Evolutionary conservation across 805 yeast species (phyloP).

Genomic region (Zygosaccharomyces siamensis): DNA sequence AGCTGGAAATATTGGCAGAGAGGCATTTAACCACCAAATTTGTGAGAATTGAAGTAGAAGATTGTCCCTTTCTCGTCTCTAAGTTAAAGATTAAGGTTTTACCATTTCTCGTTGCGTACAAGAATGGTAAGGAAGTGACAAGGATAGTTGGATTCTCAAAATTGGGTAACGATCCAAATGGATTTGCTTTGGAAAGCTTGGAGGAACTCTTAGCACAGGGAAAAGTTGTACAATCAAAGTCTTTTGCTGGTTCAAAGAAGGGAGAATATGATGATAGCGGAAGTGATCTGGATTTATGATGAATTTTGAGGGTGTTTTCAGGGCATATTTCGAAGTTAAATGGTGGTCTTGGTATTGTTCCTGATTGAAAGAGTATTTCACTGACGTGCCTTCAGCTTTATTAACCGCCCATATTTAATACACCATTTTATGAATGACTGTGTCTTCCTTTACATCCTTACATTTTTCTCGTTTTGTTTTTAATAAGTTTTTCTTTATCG

Average conservation of each 20-base stretch:
- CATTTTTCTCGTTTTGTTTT: background rate
- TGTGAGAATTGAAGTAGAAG: conserved; percentile 51
- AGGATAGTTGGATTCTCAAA: conserved; percentile 68
- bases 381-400: too few relatives aligned
- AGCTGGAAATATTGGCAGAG: conserved; percentile 44
- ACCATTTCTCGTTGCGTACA: conserved; percentile 64
- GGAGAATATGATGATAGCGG: background rate
- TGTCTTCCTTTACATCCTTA: background rate
- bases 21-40: conserved; percentile 55
- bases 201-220: conserved; percentile 39
- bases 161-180: conserved; percentile 45
- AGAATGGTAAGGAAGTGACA: conserved; percentile 52
- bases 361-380: too few relatives aligned
- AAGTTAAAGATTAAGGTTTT: conserved; percentile 60
- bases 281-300: conserved; percentile 2
- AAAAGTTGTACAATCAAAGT: conserved; percentile 11
- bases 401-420: background rate
- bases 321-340: too few relatives aligned
- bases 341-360: too few relatives aligned
- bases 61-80: conserved; percentile 68
- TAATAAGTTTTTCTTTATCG: conserved; percentile 5
- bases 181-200: conserved; percentile 44
- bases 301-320: background rate
- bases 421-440: background rate
- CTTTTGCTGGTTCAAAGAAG: background rate